Evolutionary conservation across 2,329 filamentous ascomycete genomes (phyloP).

Genomic region (Capronia coronata): DNA sequence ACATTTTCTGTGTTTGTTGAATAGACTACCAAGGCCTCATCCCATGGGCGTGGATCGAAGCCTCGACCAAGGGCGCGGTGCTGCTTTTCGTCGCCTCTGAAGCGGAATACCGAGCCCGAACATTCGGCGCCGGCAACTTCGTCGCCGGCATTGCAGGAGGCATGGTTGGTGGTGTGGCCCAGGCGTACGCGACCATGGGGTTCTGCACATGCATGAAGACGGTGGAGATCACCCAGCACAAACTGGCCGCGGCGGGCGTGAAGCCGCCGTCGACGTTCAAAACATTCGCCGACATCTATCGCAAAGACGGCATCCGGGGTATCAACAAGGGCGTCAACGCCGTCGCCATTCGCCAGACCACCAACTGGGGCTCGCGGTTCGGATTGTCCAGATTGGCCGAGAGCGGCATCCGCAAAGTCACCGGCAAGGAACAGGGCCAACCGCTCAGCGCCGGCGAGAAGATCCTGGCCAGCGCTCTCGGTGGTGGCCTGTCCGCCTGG

Average conservation of each 20-base stretch:
- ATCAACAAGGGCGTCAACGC: conserved; percentile 99
- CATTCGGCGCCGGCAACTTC: conserved; percentile 78
- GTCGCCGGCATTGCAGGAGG: conserved; percentile 81
- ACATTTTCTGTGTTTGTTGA: no score
- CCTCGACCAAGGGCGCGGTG: conserved; percentile 97
- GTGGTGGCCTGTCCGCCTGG: conserved; percentile 94
- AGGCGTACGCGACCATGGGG: conserved; percentile 99
- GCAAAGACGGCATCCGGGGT: conserved; percentile 82
- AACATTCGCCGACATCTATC: conserved; percentile 97
- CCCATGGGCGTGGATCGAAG: conserved; percentile 99
- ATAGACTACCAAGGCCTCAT: conserved; percentile 98
- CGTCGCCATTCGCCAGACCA: conserved; percentile 97
- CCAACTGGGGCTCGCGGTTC: conserved; percentile 97
- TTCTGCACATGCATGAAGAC: conserved; percentile 99
- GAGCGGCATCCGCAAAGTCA: conserved; percentile 71
- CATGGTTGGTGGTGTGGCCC: conserved; percentile 88
- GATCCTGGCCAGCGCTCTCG: conserved; percentile 75
- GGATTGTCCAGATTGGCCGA: conserved; percentile 89
- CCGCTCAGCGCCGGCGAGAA: conserved; percentile 79
- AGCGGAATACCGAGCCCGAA: conserved; percentile 88
- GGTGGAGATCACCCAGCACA: conserved; percentile 98
- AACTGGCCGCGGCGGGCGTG: conserved; percentile 74
- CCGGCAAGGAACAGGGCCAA: conserved; percentile 70
- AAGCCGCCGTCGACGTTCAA: conserved; percentile 85
- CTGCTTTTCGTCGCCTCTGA: conserved; percentile 98